These are phyloP conservation scores for Dalbergia oliveri DNA, from an alignment of 306 rosid genomes.

Conservation along the genomic window DNA sequence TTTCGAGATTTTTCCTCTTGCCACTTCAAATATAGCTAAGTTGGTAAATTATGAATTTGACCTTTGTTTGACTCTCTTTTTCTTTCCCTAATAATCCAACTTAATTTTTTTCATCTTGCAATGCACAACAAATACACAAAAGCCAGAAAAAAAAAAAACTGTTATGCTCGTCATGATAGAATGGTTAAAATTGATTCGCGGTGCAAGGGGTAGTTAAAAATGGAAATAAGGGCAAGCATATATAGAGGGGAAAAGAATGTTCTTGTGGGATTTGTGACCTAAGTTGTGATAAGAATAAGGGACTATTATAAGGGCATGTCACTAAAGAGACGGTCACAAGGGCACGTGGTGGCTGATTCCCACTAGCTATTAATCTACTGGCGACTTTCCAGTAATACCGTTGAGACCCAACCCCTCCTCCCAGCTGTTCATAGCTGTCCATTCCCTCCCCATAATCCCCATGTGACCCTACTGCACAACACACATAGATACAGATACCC, in stretches of 20 bases:
- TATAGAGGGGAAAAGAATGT: constrained; percentile 28
- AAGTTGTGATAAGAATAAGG: constrained; percentile 19
- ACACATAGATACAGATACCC: constrained; percentile 47
- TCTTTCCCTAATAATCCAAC: constrained; percentile 3
- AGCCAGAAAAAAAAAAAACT: not conserved
- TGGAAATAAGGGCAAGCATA: not conserved
- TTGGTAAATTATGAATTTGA: constrained; percentile 3
- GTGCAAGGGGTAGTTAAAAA: not conserved
- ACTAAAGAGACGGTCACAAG: constrained; percentile 53
- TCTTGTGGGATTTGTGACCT: not conserved
- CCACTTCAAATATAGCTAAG: not conserved
- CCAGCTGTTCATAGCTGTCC: constrained; percentile 97
- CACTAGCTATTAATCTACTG: constrained; percentile 52
- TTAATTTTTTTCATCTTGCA: not conserved
- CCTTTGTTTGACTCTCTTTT: constrained; percentile 13
- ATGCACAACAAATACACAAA: constrained; percentile 10
- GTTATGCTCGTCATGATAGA: not conserved
- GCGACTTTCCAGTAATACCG: constrained; percentile 93
- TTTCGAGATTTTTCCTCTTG: not conserved
- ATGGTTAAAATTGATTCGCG: constrained; percentile 33
- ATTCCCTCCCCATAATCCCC: constrained; percentile 51
- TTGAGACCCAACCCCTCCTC: constrained; percentile 69
- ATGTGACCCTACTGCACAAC: constrained; percentile 63
- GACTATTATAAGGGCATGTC: constrained; percentile 43
- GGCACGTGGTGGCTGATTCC: constrained; percentile 90